Evolutionary conservation across 2,329 filamentous ascomycete species (phyloP).

Genomic region (Fusarium annulatum): DNA sequence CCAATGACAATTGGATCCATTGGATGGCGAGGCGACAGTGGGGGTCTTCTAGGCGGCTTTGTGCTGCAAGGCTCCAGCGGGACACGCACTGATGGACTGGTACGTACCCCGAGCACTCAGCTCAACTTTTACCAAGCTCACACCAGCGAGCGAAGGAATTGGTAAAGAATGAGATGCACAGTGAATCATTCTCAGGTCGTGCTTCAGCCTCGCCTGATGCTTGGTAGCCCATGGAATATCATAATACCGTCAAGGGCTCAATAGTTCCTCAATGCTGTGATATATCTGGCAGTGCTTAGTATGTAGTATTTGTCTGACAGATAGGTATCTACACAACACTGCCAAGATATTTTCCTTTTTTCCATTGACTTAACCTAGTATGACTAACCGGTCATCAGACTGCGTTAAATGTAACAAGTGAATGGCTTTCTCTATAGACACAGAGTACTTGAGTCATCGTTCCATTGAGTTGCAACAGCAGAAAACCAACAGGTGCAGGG

Average conservation of each 20-base stretch:
- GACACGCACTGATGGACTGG: slow-evolving; percentile 42
- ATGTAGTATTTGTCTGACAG: fast-evolving
- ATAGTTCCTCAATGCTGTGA: neutral
- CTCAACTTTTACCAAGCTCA: neutral
- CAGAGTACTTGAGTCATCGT: neutral
- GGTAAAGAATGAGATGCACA: neutral
- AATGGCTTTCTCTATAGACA: neutral
- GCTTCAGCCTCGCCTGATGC: neutral
- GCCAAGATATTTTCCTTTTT: neutral
- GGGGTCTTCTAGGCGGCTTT: slow-evolving; percentile 16
- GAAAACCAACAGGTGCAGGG: slow-evolving; percentile 29
- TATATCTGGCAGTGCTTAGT: neutral
- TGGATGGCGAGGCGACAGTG: slow-evolving; percentile 40
- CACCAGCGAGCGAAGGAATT: neutral
- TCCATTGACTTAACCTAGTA: too few relatives aligned
- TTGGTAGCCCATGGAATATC: neutral
- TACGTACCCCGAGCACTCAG: slow-evolving; percentile 10
- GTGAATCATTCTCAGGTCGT: neutral
- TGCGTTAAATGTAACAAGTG: too few relatives aligned
- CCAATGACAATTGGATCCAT: slow-evolving; percentile 28
- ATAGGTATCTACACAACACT: neutral
- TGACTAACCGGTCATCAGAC: too few relatives aligned
- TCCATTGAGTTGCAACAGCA: neutral
- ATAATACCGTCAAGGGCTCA: neutral
- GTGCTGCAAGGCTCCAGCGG: slow-evolving; percentile 48